Conservation (phyloP, 1,284 basidiomycete species). For the Cutaneotrichosporon spelunceum region DNA sequence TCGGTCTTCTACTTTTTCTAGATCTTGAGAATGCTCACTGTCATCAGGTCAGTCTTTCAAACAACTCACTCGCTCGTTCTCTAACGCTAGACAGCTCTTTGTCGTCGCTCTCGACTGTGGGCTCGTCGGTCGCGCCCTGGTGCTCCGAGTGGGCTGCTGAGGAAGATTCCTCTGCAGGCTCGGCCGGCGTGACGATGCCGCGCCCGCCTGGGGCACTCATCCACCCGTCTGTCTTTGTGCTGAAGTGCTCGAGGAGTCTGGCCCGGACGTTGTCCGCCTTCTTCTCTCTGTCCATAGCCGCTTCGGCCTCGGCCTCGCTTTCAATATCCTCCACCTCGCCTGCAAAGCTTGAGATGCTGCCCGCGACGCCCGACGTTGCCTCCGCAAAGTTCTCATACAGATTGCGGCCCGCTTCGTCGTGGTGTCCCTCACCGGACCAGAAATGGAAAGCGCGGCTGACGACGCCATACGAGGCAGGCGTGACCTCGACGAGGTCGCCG, state of each 20-base stretch:
- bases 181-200: conserved; percentile 14
- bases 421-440: conserved; percentile 60
- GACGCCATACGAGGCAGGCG: conserved; percentile 85
- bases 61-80: conserved; percentile 20
- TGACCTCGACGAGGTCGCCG: conserved; percentile 83
- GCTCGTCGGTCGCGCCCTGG: conserved; percentile 3
- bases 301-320: conserved; percentile 45
- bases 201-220: conserved; percentile 27
- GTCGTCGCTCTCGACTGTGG: background rate
- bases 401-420: conserved; percentile 46
- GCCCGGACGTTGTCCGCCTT: conserved; percentile 30
- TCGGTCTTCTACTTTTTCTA: conserved; percentile 8
- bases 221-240: conserved; percentile 29
- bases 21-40: conserved; percentile 23
- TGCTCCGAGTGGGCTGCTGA: background rate
- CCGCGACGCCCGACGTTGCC: conserved; percentile 38
- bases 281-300: conserved; percentile 39
- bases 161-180: conserved; percentile 8
- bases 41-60: background rate
- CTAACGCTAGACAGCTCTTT: background rate
- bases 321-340: conserved; percentile 48
- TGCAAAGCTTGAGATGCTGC: conserved; percentile 40
- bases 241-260: conserved; percentile 22
- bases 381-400: conserved; percentile 54
- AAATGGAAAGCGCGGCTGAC: conserved; percentile 85